Evolutionary conservation across 2,329 filamentous ascomycete species (phyloP), one percentile per base, ranked within the genome.

Genomic region (Xylariaceae sp.): DNA sequence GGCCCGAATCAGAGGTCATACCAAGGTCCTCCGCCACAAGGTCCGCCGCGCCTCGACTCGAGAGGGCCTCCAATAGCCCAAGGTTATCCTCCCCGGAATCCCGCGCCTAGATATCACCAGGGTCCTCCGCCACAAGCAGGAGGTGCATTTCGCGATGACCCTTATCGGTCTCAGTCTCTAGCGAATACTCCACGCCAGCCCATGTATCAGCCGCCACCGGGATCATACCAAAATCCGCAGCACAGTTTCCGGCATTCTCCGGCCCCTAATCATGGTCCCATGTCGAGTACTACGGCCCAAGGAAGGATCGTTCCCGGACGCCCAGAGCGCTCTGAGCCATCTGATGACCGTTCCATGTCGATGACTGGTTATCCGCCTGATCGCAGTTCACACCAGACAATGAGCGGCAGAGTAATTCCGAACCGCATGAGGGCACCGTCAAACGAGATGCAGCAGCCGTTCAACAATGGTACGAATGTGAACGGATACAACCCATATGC

Each of bases 151-250:
- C 94, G 94, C 67, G 86, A 83, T 34, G 93, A 97, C 70, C 79
- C 87, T 6, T 95, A 91, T 73, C 84, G 94, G 53, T 95, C 94
- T n/a, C 90, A 96, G 63, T 97, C 93, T 33, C 84, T 99, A 66
- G 93, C 90, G 36, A 86, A 85, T 56, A 80, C 82, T 59, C 80
- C 87, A 47, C 84, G 90, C 56, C 90, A 88, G 34, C 83, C 84
- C 55, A 83, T 87, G 71, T 89, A 90, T 66, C 81, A 85, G 50
- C 81, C 80, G 45, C 81, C 83, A 14, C 77, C 82, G 12, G 82
- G 74, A 63, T 77, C 77, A 43, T 87, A 83, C 54, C 69, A 78
- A 66, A 78, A 86, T 12, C 84, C 89, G 22, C 86, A 88, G 47
- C 88, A 86, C 66, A 82, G 87, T 41, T 91, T 91, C 65, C 86